Base-by-base conservation (phyloP, 352 stramenopile species). In the Phytophthora crassamura region DNA sequence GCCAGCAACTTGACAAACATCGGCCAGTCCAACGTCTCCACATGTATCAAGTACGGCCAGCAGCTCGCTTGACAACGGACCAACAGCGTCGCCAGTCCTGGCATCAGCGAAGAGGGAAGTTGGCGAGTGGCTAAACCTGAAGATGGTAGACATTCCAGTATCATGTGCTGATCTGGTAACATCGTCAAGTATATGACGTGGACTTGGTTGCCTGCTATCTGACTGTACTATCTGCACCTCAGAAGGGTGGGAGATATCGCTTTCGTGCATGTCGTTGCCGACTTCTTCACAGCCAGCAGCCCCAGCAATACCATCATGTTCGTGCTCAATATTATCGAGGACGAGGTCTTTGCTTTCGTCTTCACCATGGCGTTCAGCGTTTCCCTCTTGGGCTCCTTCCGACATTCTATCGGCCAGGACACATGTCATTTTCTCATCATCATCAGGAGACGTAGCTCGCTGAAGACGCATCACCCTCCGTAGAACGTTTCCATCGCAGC, bases 401-500 rank as follows among this genome's bases (percentile, higher is more conserved):
- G 25, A 30, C 25, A 6, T 4, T 0, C 25, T 4, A 30, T 30
- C 4, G 4, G 4, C 25, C 25, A 30, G 25, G 25, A 5, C 25
- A 30, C 25, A 30, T 6, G 25, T 4, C 25, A 4, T 2, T 34
- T 11, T 18, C 18, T 36, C 6, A 38, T 9, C 9, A 34, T 12
- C 20, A 67, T 30, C 2, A 4, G 3, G 28, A n/a, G 16, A 35
- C 1, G 35, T 28, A 4, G 3, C 32, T 16, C 22, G 42, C 2
- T 41, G 34, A 5, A 35, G 15, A 20, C 28, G 38, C 14, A 59
- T 25, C 16, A 39, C 56, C 2, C 20, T 64, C 2, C 64, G 53
- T 9, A 69, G 4, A 15, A 73, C 34, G 14, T 73, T 69, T 6
- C 64, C 51, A 48, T 73, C 64, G 18, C 47, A 69, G n/a, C 64